Conservation (phyloP, 805 yeast species). For the Metschnikowia rubicola region DNA sequence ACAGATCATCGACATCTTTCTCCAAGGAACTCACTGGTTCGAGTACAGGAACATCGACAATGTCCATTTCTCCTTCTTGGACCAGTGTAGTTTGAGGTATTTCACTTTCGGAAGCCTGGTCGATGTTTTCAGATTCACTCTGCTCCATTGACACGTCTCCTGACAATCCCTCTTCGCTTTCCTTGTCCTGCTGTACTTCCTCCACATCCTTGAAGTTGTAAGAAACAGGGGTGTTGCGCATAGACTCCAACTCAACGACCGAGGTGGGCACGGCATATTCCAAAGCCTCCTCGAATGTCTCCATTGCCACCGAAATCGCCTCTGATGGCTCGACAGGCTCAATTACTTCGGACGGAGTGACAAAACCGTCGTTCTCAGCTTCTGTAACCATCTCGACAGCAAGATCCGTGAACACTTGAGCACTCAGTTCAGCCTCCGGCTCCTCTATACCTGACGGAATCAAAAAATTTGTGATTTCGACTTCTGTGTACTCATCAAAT, state of each 20-base stretch:
- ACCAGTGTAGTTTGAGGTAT: too few relatives aligned
- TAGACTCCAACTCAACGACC: constrained; percentile 12
- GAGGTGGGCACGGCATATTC: constrained; percentile 11
- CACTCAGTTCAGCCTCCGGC: neutral
- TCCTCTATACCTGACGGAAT: constrained; percentile 14
- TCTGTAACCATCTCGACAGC: constrained; percentile 3
- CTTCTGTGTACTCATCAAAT: constrained; percentile 13
- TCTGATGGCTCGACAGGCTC: constrained; percentile 12
- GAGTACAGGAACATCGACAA: too few relatives aligned
- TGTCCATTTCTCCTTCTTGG: too few relatives aligned
- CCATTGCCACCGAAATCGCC: constrained; percentile 1
- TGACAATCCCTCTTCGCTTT: too few relatives aligned
- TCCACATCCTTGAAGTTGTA: neutral
- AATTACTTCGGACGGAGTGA: constrained; percentile 8
- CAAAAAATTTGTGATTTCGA: constrained; percentile 5
- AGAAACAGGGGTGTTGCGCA: constrained; percentile 6
- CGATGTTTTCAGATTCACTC: too few relatives aligned
- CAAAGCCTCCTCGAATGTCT: constrained; percentile 8
- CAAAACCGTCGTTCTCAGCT: neutral
- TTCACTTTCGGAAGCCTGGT: too few relatives aligned
- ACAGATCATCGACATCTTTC: too few relatives aligned
- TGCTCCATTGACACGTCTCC: too few relatives aligned
- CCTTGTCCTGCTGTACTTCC: neutral
- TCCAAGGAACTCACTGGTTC: too few relatives aligned
- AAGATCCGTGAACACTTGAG: neutral